Conservation (phyloP, 2,329 filamentous ascomycete genomes). For the Tolypocladium sp. region DNA sequence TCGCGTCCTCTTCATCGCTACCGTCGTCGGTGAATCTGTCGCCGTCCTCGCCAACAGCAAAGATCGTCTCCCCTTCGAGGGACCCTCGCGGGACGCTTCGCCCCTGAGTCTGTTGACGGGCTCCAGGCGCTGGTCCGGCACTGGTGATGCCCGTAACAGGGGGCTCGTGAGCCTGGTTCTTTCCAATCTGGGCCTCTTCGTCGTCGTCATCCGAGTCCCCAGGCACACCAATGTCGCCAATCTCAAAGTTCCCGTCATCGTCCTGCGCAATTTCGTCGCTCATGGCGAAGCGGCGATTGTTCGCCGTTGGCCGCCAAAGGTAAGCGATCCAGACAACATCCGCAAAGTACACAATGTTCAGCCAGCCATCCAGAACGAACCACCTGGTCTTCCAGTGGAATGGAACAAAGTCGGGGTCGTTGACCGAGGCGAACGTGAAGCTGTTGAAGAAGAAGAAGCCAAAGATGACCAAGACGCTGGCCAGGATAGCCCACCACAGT, state of each 20-base stretch:
- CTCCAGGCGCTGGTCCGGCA: slow-evolving; percentile 11
- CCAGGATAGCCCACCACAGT: slow-evolving; percentile 94
- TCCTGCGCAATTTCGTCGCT: slow-evolving; percentile 98
- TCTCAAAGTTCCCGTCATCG: slow-evolving; percentile 90
- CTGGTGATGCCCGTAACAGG: slow-evolving; percentile 15
- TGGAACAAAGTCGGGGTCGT: slow-evolving; percentile 82
- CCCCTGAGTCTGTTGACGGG: slow-evolving; percentile 10
- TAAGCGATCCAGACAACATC: slow-evolving; percentile 92
- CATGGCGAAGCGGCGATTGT: slow-evolving; percentile 97
- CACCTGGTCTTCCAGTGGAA: slow-evolving; percentile 96
- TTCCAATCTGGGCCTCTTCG: slow-evolving; percentile 44
- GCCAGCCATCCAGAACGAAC: slow-evolving; percentile 96
- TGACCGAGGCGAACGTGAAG: slow-evolving; percentile 81
- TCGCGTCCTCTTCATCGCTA: slow-evolving; percentile 37
- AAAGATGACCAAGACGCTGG: slow-evolving; percentile 91
- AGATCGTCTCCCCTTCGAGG: slow-evolving; percentile 85
- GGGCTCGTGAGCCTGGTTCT: slow-evolving; percentile 13
- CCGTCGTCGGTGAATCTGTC: slow-evolving; percentile 79
- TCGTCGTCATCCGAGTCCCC: slow-evolving; percentile 48
- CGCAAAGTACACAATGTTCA: slow-evolving; percentile 91
- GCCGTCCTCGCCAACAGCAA: slow-evolving; percentile 78
- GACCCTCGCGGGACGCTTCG: slow-evolving; percentile 41
- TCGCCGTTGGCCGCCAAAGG: slow-evolving; percentile 90
- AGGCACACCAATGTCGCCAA: slow-evolving; percentile 77
- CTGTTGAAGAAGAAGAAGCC: slow-evolving; percentile 98